A percentile compares a stretch with the other conserved stretches of the same genome.
These are phyloP conservation scores for Oryza meridionalis DNA, from an alignment of 176 grass and related monocot species.

Conservation along the genomic window DNA sequence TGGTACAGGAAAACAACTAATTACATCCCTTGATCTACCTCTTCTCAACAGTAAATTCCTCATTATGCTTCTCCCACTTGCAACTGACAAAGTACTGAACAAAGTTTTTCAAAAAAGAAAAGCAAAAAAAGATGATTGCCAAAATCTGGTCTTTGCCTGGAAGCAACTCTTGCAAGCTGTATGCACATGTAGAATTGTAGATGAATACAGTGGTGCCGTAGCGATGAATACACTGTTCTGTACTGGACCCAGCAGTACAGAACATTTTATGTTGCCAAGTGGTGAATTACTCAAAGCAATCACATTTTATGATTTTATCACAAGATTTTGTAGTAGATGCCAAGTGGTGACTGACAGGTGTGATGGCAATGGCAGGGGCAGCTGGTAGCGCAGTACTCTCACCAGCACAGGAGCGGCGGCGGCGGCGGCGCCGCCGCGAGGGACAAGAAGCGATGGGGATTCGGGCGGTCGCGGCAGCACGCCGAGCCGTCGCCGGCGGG, in stretches of 20 bases:
- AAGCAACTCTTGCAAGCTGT: constrained; percentile 21
- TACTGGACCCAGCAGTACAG: too few species aligned
- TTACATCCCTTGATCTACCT: not conserved
- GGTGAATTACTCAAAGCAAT: not conserved
- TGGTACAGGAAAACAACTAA: not conserved
- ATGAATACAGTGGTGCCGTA: not conserved
- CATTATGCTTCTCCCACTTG: not conserved
- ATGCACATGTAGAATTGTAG: not conserved
- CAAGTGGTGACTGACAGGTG: constrained; percentile 8
- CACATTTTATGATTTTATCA: not conserved
- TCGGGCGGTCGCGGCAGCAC: constrained; percentile 55
- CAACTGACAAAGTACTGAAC: not conserved
- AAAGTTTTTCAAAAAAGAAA: not conserved
- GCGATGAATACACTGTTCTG: constrained; percentile 5
- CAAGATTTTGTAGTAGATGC: not conserved
- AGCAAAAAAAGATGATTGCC: not conserved
- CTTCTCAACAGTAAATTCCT: not conserved
- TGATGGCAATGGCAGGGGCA: constrained; percentile 40
- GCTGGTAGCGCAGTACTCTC: constrained; percentile 47
- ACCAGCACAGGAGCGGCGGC: constrained; percentile 22
- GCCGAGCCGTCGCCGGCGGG: constrained; percentile 45
- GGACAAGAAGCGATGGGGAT: constrained; percentile 93
- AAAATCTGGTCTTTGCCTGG: not conserved
- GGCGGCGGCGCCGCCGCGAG: constrained; percentile 8
- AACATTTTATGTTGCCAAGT: too few species aligned